Conservation (phyloP, 768 basidiomycete species). For the Termitomyces heimii region DNA sequence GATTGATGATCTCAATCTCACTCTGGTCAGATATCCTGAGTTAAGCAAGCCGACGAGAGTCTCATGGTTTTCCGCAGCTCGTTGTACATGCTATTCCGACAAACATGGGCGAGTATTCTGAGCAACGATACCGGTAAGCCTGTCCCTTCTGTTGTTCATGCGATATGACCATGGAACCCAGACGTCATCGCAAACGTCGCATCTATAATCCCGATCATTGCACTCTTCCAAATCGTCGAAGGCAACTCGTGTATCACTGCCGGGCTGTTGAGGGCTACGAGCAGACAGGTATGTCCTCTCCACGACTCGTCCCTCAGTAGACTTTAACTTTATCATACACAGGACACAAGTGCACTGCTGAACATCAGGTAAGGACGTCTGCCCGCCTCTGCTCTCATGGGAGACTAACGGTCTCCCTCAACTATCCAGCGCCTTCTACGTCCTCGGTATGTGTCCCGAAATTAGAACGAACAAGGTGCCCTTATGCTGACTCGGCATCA, state of each 20-base stretch:
- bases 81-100: neutral
- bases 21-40: neutral
- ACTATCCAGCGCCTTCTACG: neutral
- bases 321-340: too few species aligned
- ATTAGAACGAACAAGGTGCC: neutral
- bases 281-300: neutral
- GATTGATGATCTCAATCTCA: neutral
- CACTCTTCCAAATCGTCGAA: neutral
- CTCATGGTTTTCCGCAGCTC: neutral
- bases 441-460: neutral
- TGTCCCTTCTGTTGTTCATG: accelerated
- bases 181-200: neutral
- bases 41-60: neutral
- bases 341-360: neutral
- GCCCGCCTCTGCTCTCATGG: too few species aligned
- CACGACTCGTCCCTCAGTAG: too few species aligned
- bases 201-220: neutral
- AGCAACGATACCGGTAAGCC: neutral
- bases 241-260: neutral
- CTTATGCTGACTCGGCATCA: too few species aligned
- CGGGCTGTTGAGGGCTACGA: neutral
- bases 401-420: neutral
- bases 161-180: neutral
- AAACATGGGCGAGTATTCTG: neutral
- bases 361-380: neutral